Percentiles rank a stretch among this genome's conserved stretches.
These are phyloP conservation scores for Curvularia lunata DNA, from an alignment of 2,329 filamentous ascomycete genomes.

Conservation along the genomic window DNA sequence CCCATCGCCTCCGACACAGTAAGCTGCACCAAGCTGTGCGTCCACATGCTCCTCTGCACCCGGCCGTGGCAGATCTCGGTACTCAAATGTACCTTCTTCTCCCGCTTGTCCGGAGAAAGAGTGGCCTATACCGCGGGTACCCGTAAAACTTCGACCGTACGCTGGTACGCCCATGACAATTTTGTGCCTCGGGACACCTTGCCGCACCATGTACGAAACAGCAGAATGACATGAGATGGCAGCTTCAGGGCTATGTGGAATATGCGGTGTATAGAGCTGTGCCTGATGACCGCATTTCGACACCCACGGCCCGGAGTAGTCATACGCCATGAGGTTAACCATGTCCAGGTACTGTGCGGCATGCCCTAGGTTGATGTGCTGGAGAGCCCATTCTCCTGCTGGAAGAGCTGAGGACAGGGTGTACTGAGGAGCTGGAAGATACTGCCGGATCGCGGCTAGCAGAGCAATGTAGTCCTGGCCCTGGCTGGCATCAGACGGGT, in stretches of 20 bases:
- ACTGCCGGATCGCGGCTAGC: constrained; percentile 68
- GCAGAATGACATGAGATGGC: constrained; percentile 67
- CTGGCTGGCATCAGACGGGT: constrained; percentile 69
- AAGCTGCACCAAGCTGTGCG: constrained; percentile 70
- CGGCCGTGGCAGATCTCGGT: constrained; percentile 69
- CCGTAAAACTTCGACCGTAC: constrained; percentile 77
- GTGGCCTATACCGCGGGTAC: constrained; percentile 69
- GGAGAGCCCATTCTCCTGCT: constrained; percentile 68
- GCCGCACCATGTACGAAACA: constrained; percentile 68
- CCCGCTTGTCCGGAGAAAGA: constrained; percentile 60
- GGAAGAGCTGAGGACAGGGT: constrained; percentile 75
- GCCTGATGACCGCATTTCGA: constrained; percentile 74
- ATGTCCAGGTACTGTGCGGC: constrained; percentile 73
- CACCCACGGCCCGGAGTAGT: constrained; percentile 77
- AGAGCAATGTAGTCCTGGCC: constrained; percentile 74
- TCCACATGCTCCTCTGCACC: constrained; percentile 72
- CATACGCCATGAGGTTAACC: constrained; percentile 81
- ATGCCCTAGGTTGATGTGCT: constrained; percentile 69
- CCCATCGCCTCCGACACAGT: constrained; percentile 73
- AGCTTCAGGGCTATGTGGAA: constrained; percentile 62
- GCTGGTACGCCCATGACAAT: constrained; percentile 77
- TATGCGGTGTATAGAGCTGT: constrained; percentile 69
- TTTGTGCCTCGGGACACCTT: constrained; percentile 72
- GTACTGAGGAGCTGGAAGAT: constrained; percentile 72
- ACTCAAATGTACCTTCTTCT: constrained; percentile 75